A percentile compares a stretch with the other conserved stretches of the same genome.
Conservation (phyloP, 257 asterid genomes). For the Solanum microdontum region DNA sequence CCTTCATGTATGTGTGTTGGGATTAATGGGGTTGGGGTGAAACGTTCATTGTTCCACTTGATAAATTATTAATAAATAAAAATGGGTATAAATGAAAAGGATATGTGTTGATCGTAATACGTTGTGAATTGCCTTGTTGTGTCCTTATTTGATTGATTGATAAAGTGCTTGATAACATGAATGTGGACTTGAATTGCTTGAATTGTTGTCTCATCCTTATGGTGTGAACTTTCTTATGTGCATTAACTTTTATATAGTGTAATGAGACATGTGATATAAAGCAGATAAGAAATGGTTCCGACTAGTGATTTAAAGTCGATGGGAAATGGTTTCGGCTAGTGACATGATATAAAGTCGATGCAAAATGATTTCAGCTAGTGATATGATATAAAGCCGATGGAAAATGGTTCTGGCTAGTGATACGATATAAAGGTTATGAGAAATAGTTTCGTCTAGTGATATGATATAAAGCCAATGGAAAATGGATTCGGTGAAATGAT, state of each 20-base stretch:
- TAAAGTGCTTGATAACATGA: neutral
- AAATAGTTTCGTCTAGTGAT: neutral
- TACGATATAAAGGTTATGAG: no score
- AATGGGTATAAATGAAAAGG: neutral
- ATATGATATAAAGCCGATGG: no score
- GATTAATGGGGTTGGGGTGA: neutral
- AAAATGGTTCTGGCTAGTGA: neutral
- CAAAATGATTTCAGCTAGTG: neutral
- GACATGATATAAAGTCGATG: neutral
- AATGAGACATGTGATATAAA: neutral
- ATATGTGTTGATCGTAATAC: neutral
- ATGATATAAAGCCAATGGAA: neutral
- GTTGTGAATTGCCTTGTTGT: neutral
- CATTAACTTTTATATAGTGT: no score
- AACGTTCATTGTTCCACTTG: neutral
- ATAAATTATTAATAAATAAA: no score
- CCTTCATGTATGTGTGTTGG: neutral
- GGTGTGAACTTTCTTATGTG: neutral
- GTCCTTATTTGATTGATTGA: neutral
- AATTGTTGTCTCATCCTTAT: neutral
- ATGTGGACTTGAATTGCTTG: neutral
- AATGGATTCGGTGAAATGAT: no score
- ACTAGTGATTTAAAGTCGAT: neutral
- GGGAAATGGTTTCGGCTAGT: neutral
- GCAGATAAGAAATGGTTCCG: neutral